These are phyloP conservation scores for Boletellus ananiceps DNA, from an alignment of 768 basidiomycete species.

Conservation along the genomic window DNA sequence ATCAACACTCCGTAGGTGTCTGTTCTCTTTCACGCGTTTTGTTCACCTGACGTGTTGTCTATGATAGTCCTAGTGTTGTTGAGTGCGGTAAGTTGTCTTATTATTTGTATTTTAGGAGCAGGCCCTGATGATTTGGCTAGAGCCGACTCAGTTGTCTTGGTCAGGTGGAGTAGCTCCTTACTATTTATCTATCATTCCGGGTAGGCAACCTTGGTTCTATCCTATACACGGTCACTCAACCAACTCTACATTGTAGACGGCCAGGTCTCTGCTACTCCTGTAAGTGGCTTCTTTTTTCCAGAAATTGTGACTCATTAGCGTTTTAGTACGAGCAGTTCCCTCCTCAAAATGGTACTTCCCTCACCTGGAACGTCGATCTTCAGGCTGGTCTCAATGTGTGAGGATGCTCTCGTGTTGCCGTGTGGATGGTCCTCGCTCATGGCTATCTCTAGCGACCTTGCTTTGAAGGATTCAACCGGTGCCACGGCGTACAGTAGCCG, in stretches of 20 bases:
- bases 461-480: conserved; percentile 58
- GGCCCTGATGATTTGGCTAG: conserved; percentile 29
- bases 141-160: conserved; percentile 58
- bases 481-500: conserved; percentile 46
- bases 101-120: background rate
- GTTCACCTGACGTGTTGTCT: background rate
- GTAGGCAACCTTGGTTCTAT: conserved; percentile 30
- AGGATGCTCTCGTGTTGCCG: background rate
- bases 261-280: conserved; percentile 48
- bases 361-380: conserved; percentile 57
- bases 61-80: conserved; percentile 35
- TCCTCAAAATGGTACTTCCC: conserved; percentile 35
- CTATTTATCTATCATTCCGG: conserved; percentile 57
- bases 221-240: background rate
- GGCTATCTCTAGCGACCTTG: conserved; percentile 40
- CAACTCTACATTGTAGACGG: conserved; percentile 38
- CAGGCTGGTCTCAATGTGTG: conserved; percentile 44
- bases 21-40: background rate
- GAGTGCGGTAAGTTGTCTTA: conserved; percentile 46
- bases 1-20: conserved; percentile 65
- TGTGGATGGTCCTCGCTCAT: background rate
- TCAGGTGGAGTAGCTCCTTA: conserved; percentile 49
- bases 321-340: conserved; percentile 53
- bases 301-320: conserved; percentile 2
- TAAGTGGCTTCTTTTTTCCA: conserved; percentile 27